Evolutionary conservation across 2,329 filamentous ascomycete genomes (phyloP).

Genomic region (Parascedosporium putredinis): DNA sequence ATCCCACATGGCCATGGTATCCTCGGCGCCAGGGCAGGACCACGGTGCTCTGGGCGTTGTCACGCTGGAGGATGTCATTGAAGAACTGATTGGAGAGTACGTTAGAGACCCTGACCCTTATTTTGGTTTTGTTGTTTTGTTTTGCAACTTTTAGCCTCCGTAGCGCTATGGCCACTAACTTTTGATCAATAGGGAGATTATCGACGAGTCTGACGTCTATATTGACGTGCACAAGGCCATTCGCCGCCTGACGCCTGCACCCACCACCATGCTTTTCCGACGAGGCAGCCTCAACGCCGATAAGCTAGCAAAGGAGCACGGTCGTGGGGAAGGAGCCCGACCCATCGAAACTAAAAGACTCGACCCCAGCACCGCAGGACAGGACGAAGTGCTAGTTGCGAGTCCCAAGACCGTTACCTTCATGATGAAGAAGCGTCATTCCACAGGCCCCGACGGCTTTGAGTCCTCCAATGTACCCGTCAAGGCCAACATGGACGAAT

Average conservation of each 20-base stretch:
- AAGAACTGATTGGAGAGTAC: slow-evolving; percentile 95
- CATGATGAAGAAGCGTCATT: slow-evolving; percentile 49
- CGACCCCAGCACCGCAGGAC: neutral
- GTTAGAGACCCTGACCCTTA: too few species aligned
- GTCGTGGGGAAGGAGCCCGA: neutral
- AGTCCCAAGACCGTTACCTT: slow-evolving; percentile 43
- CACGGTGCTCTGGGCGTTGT: slow-evolving; percentile 87
- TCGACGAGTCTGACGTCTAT: slow-evolving; percentile 97
- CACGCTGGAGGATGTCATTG: slow-evolving; percentile 94
- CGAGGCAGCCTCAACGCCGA: slow-evolving; percentile 15
- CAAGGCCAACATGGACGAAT: slow-evolving; percentile 51
- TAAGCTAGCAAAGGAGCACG: neutral
- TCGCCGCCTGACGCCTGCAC: slow-evolving; percentile 74
- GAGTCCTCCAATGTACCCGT: slow-evolving; percentile 31
- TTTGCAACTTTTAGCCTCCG: too few species aligned
- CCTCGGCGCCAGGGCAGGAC: slow-evolving; percentile 79
- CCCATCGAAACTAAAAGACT: neutral
- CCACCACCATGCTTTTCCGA: slow-evolving; percentile 53
- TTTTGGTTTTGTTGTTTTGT: too few species aligned
- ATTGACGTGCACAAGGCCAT: slow-evolving; percentile 98
- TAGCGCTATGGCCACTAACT: too few species aligned
- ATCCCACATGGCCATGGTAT: slow-evolving; percentile 96
- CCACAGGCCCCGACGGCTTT: slow-evolving; percentile 42
- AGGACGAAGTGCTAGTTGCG: neutral
- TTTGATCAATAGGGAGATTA: slow-evolving; percentile 69